Evolutionary conservation across 805 yeast species (phyloP), one percentile per base, ranked within the genome.

Genomic region (Saturnispora mendoncae): DNA sequence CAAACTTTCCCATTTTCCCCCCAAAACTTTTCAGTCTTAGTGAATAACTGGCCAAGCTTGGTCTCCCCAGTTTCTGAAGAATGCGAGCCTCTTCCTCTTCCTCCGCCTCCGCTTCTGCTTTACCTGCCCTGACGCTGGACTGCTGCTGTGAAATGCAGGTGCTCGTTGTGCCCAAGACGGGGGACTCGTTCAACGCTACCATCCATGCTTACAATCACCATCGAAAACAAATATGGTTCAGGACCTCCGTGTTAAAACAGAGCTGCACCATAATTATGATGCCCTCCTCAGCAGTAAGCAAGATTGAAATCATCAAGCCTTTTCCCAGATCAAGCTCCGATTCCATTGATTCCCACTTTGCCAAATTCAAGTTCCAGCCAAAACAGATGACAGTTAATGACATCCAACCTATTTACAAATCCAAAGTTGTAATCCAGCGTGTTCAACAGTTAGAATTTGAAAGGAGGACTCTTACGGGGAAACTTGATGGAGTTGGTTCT

Each of bases 121-220:
- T 33, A 17, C 23, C 26, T 7, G 19, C 33, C 5, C 19, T 37
- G 27, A 37, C 39, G 8, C 21, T 37, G 17, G 39, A 37, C 28
- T 18, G 39, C n/a, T 37, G 23, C 20, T 28, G 39, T 15, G 39
- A 30, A 12, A 37, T 37, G 33, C 27, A 37, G 28, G 39, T 37
- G 15, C 25, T 18, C 12, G 30, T 37, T 14, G 33, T 29, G 14
- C 39, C 39, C 7, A 37, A 37, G 20, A 15, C 19, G 4, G 39
- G 39, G 17, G 20, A 20, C 12, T 23, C 39, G 15, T 21, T 37
- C 14, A 28, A 20, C 8, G 39, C 32, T 7, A 21, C 21, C 20
- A 23, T 37, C 10, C 39, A 37, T 20, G 39, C 39, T 14, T 37
- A 37, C 27, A 37, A 37, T 9, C 33, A 37, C 19, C 39, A 37